These are phyloP conservation scores for Cryptococcus floricola DNA, from an alignment of 1,284 basidiomycete species.

Conservation along the genomic window DNA sequence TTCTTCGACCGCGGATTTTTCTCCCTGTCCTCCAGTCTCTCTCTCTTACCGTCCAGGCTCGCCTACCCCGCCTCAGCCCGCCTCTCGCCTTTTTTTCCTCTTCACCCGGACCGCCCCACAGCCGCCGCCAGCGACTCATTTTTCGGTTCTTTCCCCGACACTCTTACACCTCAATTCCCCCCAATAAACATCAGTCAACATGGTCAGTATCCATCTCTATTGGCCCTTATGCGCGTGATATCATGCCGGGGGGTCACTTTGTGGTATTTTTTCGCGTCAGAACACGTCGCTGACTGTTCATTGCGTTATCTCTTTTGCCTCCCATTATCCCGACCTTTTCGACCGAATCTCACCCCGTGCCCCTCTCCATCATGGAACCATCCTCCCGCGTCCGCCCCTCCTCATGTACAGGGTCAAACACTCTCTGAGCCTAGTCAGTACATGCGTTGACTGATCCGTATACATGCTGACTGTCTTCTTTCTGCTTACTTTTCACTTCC, in stretches of 20 bases:
- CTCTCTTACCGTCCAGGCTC: too few relatives aligned
- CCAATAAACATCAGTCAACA: not conserved
- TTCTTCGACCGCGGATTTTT: not conserved
- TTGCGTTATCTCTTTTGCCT: not conserved
- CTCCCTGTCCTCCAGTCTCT: too few relatives aligned
- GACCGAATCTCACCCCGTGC: not conserved
- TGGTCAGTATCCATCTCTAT: not conserved
- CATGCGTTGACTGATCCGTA: not conserved
- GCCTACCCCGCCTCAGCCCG: not conserved
- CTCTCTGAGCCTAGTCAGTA: conserved; percentile 48
- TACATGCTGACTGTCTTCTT: not conserved
- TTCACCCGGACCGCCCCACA: not conserved
- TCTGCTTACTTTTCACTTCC: not conserved
- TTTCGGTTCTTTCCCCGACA: conserved; percentile 1
- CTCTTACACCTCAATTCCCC: not conserved
- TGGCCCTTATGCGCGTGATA: not conserved
- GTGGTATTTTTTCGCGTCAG: not conserved
- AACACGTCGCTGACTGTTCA: conserved; percentile 11
- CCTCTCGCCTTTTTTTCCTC: not conserved
- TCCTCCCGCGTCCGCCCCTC: not conserved
- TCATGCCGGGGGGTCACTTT: not conserved
- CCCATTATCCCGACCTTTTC: not conserved
- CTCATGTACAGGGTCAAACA: conserved; percentile 44
- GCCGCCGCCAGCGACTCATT: not conserved
- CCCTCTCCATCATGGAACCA: not conserved